phyloP scores from a whole-genome alignment of 352 stramenopile genomes.

The Globisporangium splendens region DNA sequence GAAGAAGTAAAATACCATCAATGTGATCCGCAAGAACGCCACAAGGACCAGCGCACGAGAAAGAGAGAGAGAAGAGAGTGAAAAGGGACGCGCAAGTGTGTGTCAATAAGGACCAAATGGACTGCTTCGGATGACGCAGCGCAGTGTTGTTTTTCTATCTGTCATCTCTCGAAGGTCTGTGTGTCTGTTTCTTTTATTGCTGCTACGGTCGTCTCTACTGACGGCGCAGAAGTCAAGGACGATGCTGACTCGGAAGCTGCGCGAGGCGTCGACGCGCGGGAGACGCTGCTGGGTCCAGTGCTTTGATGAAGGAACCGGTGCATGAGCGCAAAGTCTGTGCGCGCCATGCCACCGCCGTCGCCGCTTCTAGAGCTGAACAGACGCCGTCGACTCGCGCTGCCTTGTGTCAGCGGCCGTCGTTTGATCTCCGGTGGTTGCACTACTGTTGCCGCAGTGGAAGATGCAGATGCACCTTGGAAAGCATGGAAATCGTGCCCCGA shows the following conservation, averaged over 20 bases:
- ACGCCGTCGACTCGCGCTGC: constrained; percentile 26
- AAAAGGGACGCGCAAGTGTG: background rate
- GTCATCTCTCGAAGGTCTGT: background rate
- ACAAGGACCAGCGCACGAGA: background rate
- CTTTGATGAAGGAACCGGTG: constrained; percentile 73
- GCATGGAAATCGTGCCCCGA: background rate
- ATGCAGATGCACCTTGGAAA: background rate
- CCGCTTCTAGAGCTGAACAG: constrained; percentile 24
- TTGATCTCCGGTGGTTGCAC: constrained; percentile 15
- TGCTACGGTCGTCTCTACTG: background rate
- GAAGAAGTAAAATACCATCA: background rate
- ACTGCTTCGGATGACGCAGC: too few relatives aligned
- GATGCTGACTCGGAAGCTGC: background rate
- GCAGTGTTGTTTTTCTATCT: too few relatives aligned
- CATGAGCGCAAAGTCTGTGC: constrained; percentile 54
- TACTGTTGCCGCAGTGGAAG: background rate
- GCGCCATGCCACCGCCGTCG: constrained; percentile 14
- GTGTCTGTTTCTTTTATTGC: constrained; percentile 1
- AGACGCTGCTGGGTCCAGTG: background rate
- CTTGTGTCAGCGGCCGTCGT: constrained; percentile 43
- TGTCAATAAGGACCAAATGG: background rate
- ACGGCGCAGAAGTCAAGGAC: background rate
- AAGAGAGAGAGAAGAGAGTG: background rate
- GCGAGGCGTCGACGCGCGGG: background rate
- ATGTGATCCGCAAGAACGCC: background rate